A percentile compares a stretch with the other conserved stretches of the same genome.
These are phyloP conservation scores for Eucalyptus pauciflora DNA, from an alignment of 345 rosid genomes.

Conservation along the genomic window DNA sequence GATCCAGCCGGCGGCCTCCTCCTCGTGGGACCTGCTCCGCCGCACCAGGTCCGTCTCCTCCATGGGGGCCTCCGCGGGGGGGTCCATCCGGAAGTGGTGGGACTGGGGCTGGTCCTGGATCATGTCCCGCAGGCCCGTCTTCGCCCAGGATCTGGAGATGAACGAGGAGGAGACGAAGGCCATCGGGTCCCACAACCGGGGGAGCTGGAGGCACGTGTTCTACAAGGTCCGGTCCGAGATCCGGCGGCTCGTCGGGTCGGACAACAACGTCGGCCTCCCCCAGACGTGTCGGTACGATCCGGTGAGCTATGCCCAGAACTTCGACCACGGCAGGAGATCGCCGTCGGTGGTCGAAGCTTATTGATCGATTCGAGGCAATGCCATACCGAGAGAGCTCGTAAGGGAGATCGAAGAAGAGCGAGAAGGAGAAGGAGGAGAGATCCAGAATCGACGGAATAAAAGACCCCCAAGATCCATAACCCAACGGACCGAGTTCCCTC, in stretches of 20 bases:
- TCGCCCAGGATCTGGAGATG: conserved; percentile 78
- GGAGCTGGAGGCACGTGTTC: conserved; percentile 81
- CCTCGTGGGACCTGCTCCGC: conserved; percentile 32
- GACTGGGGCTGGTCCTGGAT: conserved; percentile 86
- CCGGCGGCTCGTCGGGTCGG: conserved; percentile 36
- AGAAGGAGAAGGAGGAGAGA: not conserved
- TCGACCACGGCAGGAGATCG: conserved; percentile 2
- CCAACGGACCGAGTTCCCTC: not conserved
- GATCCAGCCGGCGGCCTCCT: conserved; percentile 18
- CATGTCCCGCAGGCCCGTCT: conserved; percentile 54
- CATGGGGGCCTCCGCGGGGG: conserved; percentile 43
- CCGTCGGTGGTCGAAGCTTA: not conserved
- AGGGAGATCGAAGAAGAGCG: not conserved
- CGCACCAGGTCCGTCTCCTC: conserved; percentile 62
- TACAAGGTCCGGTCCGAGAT: conserved; percentile 56
- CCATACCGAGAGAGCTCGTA: not conserved
- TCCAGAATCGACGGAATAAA: not conserved
- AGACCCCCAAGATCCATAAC: not conserved
- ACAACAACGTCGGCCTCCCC: conserved; percentile 40
- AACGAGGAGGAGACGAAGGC: conserved; percentile 58
- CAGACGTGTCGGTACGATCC: conserved; percentile 47
- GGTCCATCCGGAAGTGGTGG: conserved; percentile 74
- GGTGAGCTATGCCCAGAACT: conserved; percentile 31
- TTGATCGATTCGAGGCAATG: not conserved
- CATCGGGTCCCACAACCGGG: conserved; percentile 52